phyloP scores from a whole-genome alignment of 176 grass and related monocot genomes.

The Carex pumila region DNA sequence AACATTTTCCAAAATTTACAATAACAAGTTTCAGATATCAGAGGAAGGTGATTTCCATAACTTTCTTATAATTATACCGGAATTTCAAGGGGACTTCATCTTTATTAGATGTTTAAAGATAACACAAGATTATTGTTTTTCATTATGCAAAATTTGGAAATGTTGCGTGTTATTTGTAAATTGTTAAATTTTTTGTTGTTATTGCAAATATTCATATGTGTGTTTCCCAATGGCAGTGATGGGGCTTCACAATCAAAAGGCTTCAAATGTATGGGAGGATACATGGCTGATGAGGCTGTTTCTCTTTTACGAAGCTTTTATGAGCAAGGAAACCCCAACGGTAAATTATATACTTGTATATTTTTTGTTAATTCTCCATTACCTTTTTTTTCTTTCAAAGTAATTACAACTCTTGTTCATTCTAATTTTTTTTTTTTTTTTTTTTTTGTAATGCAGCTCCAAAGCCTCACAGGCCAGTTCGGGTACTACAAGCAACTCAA shows the following conservation, averaged over 20 bases:
- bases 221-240: conserved; percentile 22
- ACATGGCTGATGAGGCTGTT: conserved; percentile 79
- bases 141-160: neutral
- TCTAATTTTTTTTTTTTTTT: neutral
- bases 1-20: neutral
- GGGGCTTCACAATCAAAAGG: conserved; percentile 34
- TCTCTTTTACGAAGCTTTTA: conserved; percentile 80
- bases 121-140: neutral
- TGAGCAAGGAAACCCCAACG: conserved; percentile 93
- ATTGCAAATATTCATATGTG: neutral
- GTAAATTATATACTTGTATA: conserved; percentile 30
- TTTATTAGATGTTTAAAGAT: neutral
- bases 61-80: neutral
- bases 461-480: conserved; percentile 76
- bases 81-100: neutral
- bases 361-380: neutral
- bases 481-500: conserved; percentile 16
- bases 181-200: neutral
- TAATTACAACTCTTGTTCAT: neutral
- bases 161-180: neutral
- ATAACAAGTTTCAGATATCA: neutral
- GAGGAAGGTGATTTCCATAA: neutral
- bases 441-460: conserved; percentile 42
- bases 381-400: neutral
- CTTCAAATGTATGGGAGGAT: conserved; percentile 68